phyloP scores from a whole-genome alignment of 1,284 basidiomycete genomes.

The Trichosporon faecale region DNA sequence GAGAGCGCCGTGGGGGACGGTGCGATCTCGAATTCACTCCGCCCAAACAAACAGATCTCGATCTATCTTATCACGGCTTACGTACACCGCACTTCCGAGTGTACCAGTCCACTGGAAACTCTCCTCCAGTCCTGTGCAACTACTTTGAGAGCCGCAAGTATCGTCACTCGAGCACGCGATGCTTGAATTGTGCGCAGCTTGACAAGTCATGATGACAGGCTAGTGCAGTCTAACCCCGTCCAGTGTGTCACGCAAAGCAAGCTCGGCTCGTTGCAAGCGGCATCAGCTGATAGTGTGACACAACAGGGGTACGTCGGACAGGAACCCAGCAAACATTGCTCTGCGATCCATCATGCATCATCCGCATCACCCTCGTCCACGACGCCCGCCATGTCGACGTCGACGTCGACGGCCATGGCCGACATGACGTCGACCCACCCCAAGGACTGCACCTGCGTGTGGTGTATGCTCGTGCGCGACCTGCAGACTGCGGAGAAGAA shows the following conservation, averaged over 20 bases:
- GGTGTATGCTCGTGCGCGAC: background rate
- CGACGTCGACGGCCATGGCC: too few relatives aligned
- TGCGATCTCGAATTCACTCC: background rate
- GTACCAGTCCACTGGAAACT: too few relatives aligned
- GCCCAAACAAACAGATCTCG: background rate
- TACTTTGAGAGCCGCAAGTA: too few relatives aligned
- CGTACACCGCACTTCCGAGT: background rate
- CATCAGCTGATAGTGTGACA: conserved; percentile 1
- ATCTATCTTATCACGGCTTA: conserved; percentile 1
- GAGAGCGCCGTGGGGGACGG: too few relatives aligned
- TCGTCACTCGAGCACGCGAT: too few relatives aligned
- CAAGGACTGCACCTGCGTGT: conserved; percentile 1
- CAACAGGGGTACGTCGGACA: background rate
- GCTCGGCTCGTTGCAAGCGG: background rate
- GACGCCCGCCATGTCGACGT: too few relatives aligned
- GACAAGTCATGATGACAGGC: background rate
- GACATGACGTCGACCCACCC: background rate
- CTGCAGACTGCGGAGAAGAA: background rate
- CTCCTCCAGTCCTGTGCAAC: too few relatives aligned
- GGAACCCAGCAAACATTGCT: background rate
- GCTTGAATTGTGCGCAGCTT: background rate
- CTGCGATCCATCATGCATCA: background rate
- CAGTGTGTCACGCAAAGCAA: background rate
- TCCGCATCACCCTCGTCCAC: background rate
- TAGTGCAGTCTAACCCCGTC: background rate